A percentile compares a stretch with the other conserved stretches of the same genome.
Conservation (phyloP, 345 rosid species). For the Arabis hirsuta region DNA sequence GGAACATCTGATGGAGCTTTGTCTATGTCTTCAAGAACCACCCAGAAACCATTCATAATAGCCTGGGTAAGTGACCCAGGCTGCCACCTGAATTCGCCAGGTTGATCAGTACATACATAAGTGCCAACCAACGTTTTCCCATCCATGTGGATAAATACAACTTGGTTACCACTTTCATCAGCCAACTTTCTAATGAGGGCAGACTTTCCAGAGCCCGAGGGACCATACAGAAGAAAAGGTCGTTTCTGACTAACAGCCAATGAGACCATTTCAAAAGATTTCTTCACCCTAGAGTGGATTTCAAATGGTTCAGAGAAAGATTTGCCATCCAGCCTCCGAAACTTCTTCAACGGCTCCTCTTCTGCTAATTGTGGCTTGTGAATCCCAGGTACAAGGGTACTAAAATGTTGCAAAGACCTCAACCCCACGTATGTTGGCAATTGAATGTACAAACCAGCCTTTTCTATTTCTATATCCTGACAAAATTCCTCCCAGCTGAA, state of each 20-base stretch:
- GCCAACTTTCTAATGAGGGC: constrained; percentile 82
- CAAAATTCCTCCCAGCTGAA: constrained; percentile 89
- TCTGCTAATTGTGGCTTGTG: constrained; percentile 45
- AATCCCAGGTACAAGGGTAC: constrained; percentile 46
- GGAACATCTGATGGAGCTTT: constrained; percentile 91
- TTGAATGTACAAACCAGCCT: constrained; percentile 62
- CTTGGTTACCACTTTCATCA: constrained; percentile 64
- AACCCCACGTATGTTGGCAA: constrained; percentile 43
- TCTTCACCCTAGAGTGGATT: constrained; percentile 59
- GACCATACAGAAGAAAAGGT: constrained; percentile 95
- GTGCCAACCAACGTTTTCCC: constrained; percentile 92
- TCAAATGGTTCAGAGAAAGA: constrained; percentile 61
- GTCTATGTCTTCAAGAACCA: constrained; percentile 94
- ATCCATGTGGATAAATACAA: constrained; percentile 88
- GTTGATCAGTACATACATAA: constrained; percentile 91
- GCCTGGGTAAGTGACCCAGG: constrained; percentile 98
- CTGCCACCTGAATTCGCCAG: constrained; percentile 98
- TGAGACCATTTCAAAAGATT: constrained; percentile 77
- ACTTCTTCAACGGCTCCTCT: constrained; percentile 52
- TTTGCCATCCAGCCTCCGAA: constrained; percentile 51
- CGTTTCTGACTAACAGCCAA: constrained; percentile 86
- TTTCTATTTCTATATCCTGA: constrained; percentile 75
- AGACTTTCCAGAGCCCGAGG: constrained; percentile 91
- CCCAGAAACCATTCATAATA: constrained; percentile 81
- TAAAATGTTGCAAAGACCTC: constrained; percentile 43